Conservation (phyloP, 2,329 filamentous ascomycete species). For the Beauveria medogensis region DNA sequence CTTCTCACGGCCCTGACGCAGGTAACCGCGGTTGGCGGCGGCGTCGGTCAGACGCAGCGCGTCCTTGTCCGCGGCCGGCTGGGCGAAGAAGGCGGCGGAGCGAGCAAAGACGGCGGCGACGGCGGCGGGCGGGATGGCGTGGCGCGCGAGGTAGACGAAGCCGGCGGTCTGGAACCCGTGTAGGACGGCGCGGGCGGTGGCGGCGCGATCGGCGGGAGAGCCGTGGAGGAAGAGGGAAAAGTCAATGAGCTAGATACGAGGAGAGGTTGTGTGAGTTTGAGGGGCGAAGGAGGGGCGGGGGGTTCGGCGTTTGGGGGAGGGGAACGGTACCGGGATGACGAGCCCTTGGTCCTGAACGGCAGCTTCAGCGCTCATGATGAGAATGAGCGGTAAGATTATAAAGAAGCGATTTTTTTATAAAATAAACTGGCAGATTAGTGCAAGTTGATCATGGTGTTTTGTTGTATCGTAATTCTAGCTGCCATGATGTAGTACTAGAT, state of each 20-base stretch:
- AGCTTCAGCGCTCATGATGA: slow-evolving; percentile 17
- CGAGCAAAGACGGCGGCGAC: slow-evolving; percentile 56
- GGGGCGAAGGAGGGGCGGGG: slow-evolving; percentile 14
- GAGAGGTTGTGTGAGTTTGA: slow-evolving; percentile 11
- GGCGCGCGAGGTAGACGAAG: slow-evolving; percentile 82
- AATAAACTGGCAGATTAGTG: background rate
- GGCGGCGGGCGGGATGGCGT: slow-evolving; percentile 56
- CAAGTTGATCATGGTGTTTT: background rate
- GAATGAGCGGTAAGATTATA: background rate
- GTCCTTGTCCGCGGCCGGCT: slow-evolving; percentile 55
- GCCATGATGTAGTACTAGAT: background rate
- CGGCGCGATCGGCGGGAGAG: slow-evolving; percentile 47
- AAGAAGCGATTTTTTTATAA: no score
- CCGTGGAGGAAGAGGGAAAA: slow-evolving; percentile 66
- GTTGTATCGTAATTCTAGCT: background rate
- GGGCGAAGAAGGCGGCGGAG: slow-evolving; percentile 64
- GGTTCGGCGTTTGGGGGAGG: no score
- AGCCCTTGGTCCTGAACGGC: slow-evolving; percentile 45
- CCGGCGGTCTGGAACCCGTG: slow-evolving; percentile 76
- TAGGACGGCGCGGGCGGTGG: slow-evolving; percentile 64
- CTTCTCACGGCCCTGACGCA: slow-evolving; percentile 63
- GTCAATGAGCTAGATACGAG: slow-evolving; percentile 61
- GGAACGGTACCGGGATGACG: slow-evolving; percentile 41
- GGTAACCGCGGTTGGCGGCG: slow-evolving; percentile 67
- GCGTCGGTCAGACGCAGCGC: slow-evolving; percentile 63